These are phyloP conservation scores for Paramecium biaurelia DNA, from an alignment of 73 alveolate genomes.

Conservation along the genomic window DNA sequence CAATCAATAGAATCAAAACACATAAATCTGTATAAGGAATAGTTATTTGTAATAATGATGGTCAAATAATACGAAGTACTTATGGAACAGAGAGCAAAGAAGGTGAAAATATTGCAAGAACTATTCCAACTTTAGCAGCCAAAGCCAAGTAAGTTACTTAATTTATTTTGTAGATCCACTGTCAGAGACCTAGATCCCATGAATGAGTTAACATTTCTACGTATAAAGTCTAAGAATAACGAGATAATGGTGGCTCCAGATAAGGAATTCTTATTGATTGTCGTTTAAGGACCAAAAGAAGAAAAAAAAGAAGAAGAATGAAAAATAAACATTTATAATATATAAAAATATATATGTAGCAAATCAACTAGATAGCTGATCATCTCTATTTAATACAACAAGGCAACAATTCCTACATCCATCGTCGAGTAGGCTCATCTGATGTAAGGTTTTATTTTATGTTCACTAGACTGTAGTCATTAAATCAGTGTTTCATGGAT, in stretches of 20 bases:
- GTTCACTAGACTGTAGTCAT: not conserved
- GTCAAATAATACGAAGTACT: conserved; percentile 59
- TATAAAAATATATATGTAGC: conserved; percentile 8
- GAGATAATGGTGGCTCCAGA: conserved; percentile 78
- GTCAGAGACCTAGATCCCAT: conserved; percentile 68
- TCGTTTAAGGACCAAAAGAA: conserved; percentile 63
- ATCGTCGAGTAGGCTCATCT: not conserved
- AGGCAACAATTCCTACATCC: conserved; percentile 51
- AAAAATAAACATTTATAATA: not conserved
- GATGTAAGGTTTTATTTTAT: not conserved
- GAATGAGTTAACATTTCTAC: conserved; percentile 67
- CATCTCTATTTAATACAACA: not conserved
- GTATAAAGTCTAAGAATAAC: conserved; percentile 65
- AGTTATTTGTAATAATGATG: conserved; percentile 67
- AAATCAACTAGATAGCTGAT: not conserved
- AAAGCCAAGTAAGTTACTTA: conserved; percentile 42
- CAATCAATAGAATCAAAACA: conserved; percentile 72
- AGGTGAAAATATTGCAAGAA: conserved; percentile 66
- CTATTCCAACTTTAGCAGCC: conserved; percentile 60
- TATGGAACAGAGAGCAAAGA: conserved; percentile 42
- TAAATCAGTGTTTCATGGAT: conserved; percentile 40
- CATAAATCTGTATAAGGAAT: conserved; percentile 73
- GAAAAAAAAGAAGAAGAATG: conserved; percentile 63
- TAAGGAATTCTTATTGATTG: conserved; percentile 67
- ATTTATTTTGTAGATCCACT: conserved; percentile 45